Conservation (phyloP, 257 asterid species). For the Cynanchum wilfordii region DNA sequence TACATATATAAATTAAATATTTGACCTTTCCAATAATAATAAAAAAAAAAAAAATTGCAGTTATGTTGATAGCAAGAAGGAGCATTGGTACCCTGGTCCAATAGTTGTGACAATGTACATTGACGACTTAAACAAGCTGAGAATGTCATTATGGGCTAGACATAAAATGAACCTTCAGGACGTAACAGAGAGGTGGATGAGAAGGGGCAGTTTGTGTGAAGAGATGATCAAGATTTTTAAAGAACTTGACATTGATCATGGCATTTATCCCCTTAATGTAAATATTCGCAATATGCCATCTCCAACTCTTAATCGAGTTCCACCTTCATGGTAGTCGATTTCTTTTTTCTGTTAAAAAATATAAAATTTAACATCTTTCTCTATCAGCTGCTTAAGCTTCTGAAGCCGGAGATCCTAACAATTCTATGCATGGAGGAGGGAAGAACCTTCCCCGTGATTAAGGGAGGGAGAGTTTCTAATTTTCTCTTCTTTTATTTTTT, state of each 20-base stretch:
- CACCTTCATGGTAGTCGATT: constrained; percentile 37
- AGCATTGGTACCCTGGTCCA: constrained; percentile 76
- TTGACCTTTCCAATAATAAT: too few relatives aligned
- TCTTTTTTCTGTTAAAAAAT: too few relatives aligned
- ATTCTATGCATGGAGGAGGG: too few relatives aligned
- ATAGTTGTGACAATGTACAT: constrained; percentile 54
- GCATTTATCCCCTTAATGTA: constrained; percentile 62
- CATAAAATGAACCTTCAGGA: constrained; percentile 86
- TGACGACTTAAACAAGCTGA: constrained; percentile 38
- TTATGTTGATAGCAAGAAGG: constrained; percentile 60
- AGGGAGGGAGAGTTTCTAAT: neutral
- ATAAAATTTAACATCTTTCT: too few relatives aligned
- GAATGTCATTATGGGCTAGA: constrained; percentile 70
- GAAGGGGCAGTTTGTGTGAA: constrained; percentile 62
- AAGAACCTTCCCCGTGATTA: neutral
- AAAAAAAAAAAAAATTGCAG: constrained; percentile 28
- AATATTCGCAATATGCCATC: constrained; percentile 60
- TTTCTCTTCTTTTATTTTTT: neutral
- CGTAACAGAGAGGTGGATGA: constrained; percentile 58
- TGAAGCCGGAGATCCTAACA: too few relatives aligned
- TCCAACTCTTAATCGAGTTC: constrained; percentile 41
- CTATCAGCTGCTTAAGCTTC: too few relatives aligned
- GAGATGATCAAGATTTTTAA: constrained; percentile 67
- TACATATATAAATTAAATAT: too few relatives aligned
- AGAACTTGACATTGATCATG: constrained; percentile 73